Base-by-base conservation (phyloP, 768 basidiomycete genomes). In the Xerocomus brunneocitrinus region DNA sequence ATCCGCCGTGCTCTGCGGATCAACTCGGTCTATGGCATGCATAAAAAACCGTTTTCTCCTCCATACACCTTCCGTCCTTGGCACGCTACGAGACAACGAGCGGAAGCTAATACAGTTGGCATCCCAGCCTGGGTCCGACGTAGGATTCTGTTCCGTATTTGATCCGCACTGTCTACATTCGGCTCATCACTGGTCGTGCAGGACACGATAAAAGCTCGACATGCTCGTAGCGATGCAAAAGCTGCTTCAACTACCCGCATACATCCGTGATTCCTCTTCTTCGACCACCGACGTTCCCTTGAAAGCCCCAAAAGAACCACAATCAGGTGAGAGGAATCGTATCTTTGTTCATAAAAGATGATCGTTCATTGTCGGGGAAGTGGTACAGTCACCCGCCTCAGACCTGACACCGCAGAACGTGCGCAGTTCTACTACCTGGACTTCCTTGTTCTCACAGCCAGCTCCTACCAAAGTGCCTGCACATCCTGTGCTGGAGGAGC, bases 321-420 rank as follows among this genome's bases (percentile, higher is more conserved):
- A 8, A 7, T 22, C 35, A 57, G 58, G 63, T 64, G 27, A 52
- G 60, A 7, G 22, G 10, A 1, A 25, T 6, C 2, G 4, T 16
- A 12, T 32, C 31, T 3, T 14, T 12, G 7, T 19, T 39, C 45
- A n/a, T 27, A 3, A 2, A 46, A 16, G 14, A 34, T 1, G 14
- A 39, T 47, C 35, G 27, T 51, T 63, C 31, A 65, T 47, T 5
- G 2, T 43, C 6, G 3, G 16, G 8, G 5, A 51, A 60, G 55
- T 24, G 10, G 44, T n/a, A 40, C 28, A 39, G 19, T 19, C 38
- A 5, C 27, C 35, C 13, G 14, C 7, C 27, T 5, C 9, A 31
- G 40, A 51, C 12, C 34, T 9, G 31, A 16, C 9, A 13, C 25
- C 32, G 1, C 57, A 43, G 27, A 14, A 27, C 40, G n/a, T 22